Base-by-base conservation (phyloP, 2,329 filamentous ascomycete species). In the Emericellopsis atlantica region DNA sequence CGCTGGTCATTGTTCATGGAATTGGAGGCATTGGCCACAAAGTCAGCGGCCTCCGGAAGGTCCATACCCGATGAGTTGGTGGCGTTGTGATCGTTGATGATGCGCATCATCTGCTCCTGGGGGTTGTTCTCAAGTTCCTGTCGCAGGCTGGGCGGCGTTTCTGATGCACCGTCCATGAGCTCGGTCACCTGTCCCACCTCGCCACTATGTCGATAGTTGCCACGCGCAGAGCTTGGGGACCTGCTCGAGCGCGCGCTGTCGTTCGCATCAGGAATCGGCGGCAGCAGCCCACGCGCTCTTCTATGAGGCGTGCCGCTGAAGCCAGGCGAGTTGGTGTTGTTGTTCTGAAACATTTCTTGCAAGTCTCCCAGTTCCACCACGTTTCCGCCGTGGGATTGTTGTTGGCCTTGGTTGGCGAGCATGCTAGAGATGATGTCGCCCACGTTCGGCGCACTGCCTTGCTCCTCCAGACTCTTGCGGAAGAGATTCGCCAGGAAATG, bases 401-500 rank as follows among this genome's bases (percentile, higher is more conserved):
- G 68, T 5, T 65, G 66, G 61, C 59, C 43, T 64, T 63, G 32
- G 31, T 60, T 67, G 29, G 82, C 76, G 43, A 92, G 81, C 44
- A 84, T 76, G 48, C 79, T 81, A 5, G 80, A 78, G 54, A 96
- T 84, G 54, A 95, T 81, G 49, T 93, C 89, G 42, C 84, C 79
- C 34, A 96, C 74, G 45, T 85, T 90, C 54, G 85, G 78, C 2
- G 76, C 70, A 15, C 76, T 74, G 26, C 79, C 80, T 51, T 90
- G 83, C 31, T 89, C 86, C 56, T 95, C 89, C 39, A 98, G 65
- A 47, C 87, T 94, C 54, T 93, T 83, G 47, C 94, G 84, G 63
- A 96, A 98, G 34, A 98, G 90, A 11, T 93, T 96, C 36, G 90
- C 92, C 16, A 98, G 72, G 59, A 98, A 96, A 39, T 89, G 94